These are phyloP conservation scores for Carex parvula DNA, from an alignment of 176 grass and related monocot genomes.

Conservation along the genomic window DNA sequence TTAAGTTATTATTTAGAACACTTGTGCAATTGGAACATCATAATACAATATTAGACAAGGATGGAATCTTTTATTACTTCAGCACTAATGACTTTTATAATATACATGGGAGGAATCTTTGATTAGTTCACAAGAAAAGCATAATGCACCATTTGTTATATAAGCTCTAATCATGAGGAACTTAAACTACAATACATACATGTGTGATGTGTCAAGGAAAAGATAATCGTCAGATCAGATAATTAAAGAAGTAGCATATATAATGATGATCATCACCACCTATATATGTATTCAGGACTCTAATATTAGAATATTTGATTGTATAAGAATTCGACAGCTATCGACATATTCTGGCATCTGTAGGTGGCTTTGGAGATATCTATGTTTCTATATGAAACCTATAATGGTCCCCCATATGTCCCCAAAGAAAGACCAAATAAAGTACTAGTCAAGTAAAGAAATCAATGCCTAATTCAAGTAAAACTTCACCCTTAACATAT, in stretches of 20 bases:
- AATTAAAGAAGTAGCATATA: not conserved
- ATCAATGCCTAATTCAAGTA: not conserved
- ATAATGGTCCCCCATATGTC: conserved; percentile 11
- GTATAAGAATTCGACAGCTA: conserved; percentile 14
- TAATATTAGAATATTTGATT: conserved; percentile 6
- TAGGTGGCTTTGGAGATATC: conserved; percentile 7
- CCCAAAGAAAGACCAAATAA: not conserved
- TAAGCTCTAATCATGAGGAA: conserved; percentile 27
- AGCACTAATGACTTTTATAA: conserved; percentile 1
- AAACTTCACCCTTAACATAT: not conserved
- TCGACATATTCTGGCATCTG: not conserved
- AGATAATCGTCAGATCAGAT: conserved; percentile 26
- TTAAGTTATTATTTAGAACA: conserved; percentile 24
- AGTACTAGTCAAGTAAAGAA: conserved; percentile 6
- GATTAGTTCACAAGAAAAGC: conserved; percentile 23
- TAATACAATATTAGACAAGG: conserved; percentile 16
- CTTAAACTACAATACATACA: conserved; percentile 18
- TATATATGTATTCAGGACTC: not conserved
- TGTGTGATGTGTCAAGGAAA: conserved; percentile 18
- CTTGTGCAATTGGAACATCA: conserved; percentile 23
- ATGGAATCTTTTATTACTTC: conserved; percentile 30
- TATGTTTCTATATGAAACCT: conserved; percentile 5
- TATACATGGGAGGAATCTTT: conserved; percentile 10
- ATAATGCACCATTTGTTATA: conserved; percentile 16
- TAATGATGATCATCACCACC: conserved; percentile 10